Percentiles rank a stretch among this genome's conserved stretches.
Conservation (phyloP, 1,139 yeast genomes). For the Diutina siamensis region DNA sequence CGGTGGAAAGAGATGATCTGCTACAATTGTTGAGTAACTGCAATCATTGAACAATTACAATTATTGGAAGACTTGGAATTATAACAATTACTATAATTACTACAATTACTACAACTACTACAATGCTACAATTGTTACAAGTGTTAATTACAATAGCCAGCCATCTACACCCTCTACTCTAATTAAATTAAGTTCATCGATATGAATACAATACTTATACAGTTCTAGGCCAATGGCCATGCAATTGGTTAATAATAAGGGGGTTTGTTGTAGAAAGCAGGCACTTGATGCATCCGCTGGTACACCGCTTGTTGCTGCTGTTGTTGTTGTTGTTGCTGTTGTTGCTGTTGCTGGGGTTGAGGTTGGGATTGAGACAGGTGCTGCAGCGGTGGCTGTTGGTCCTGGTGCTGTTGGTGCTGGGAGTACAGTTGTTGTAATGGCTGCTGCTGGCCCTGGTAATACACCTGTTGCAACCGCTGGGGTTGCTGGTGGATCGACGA, state of each 20-base stretch:
- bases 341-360: background rate
- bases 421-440: background rate
- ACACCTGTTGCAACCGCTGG: background rate
- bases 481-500: background rate
- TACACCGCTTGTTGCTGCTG: background rate
- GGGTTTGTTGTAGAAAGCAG: slow-evolving; percentile 3
- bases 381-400: background rate
- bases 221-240: background rate
- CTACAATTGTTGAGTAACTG: too few species aligned
- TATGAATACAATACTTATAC: slow-evolving; percentile 3
- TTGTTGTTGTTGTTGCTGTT: slow-evolving; percentile 1
- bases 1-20: background rate
- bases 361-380: background rate
- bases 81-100: too few species aligned
- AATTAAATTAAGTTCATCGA: background rate
- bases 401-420: background rate
- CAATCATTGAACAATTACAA: too few species aligned
- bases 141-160: background rate
- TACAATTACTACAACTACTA: too few species aligned
- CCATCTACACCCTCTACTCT: too few species aligned
- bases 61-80: too few species aligned
- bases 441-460: background rate
- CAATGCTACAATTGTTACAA: too few species aligned
- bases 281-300: slow-evolving; percentile 1
- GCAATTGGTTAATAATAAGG: background rate